Conservation (phyloP, 2,329 filamentous ascomycete genomes). For the Colletotrichum tanaceti region DNA sequence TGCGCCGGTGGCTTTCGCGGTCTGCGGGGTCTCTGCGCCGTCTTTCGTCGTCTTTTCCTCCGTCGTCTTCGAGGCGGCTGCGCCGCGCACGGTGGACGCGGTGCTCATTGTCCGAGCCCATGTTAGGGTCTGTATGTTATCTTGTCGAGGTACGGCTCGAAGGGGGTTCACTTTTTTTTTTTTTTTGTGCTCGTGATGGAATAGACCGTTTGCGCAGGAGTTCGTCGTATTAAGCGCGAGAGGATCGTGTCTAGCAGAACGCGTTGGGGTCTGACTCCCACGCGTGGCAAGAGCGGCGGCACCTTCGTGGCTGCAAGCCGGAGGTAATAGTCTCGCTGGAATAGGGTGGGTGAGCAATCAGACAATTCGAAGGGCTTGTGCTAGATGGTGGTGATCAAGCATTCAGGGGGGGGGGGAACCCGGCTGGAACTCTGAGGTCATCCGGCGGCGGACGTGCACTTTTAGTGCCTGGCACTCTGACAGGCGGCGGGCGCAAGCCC, state of each 20-base stretch:
- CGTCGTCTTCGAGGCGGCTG: conserved; percentile 20
- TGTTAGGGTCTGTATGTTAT: neutral
- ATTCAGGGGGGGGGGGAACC: neutral
- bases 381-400: neutral
- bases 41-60: conserved; percentile 23
- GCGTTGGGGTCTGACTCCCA: neutral
- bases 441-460: conserved; percentile 22
- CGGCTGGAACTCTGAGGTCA: conserved; percentile 22
- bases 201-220: neutral
- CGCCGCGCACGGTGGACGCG: conserved; percentile 30
- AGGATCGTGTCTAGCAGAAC: no score
- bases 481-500: conserved; percentile 1
- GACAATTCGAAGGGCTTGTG: neutral
- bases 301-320: neutral
- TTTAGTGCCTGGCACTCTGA: conserved; percentile 1
- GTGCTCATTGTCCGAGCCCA: conserved; percentile 37
- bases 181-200: no score
- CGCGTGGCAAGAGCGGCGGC: neutral
- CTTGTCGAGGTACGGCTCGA: no score
- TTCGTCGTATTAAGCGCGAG: no score
- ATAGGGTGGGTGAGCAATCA: no score
- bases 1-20: conserved; percentile 26
- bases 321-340: no score
- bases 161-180: neutral
- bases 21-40: conserved; percentile 20